Base-by-base conservation (phyloP, 179 eudicot genomes). In the Beta lomatogona region DNA sequence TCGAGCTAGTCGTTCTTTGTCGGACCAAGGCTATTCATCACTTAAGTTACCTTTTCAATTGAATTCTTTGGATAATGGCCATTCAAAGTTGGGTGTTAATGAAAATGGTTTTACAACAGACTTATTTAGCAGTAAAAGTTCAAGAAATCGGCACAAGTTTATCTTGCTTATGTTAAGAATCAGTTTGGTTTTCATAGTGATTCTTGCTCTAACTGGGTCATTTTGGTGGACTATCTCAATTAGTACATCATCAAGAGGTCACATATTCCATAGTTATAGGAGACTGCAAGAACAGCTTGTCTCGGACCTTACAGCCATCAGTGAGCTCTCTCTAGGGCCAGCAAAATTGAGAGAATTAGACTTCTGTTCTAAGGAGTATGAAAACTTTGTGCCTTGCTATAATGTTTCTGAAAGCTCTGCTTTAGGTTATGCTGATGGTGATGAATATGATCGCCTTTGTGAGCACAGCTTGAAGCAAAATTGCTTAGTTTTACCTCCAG, bases 201-300 rank as follows among this genome's bases (percentile, higher is more conserved):
- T 97, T 84, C 89, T 97, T 73, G 98, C 98, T 65, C 80, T 97
- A 79, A 84, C 86, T 52, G 94, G 93, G 70, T 97, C 99, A 19
- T 89, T 92, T 81, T 94, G 94, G 98, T 95, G 97, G 98, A 92
- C 98, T 21, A 61, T 97, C 54, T 88, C 97, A 4, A 89, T 97
- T 71, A 88, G 95, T 5, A 77, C 89, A 53, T 83, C 90, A 22
- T 89, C 98, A 48, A 92, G 98, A 87, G 94, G 89, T 70, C 91
- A 92, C 15, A 87, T 92, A 74, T 86, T 71, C 74, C 97, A 87
- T 66, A 92, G 93, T 41, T 89, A 94, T 81, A 90, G 95, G 83
- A 90, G 91, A 59, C 87, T 97, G 52, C 98, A 97, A 77, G 94
- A 94, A 84, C 95, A 94, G 83, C 93, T 97, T 65, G 91, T 93